Evolutionary conservation across 2,329 filamentous ascomycete species (phyloP), one percentile per base, ranked within the genome.

Genomic region (Teratosphaeria destructans): DNA sequence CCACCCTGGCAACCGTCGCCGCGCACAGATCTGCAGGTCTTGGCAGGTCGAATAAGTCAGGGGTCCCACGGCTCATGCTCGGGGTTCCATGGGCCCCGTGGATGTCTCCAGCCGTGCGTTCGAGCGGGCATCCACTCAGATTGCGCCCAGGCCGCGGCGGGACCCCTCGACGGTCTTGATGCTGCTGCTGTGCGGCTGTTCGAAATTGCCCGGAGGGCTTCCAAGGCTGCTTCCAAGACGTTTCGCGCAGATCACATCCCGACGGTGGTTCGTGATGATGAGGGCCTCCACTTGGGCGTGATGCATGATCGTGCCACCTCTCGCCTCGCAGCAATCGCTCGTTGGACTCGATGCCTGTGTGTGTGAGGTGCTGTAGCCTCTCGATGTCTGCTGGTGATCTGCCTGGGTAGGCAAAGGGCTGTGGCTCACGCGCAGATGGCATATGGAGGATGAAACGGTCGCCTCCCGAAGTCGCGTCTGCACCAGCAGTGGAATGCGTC

Each of bases 371-470:
- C 62, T 72, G 66, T 8, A 68, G 64, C 5, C 70, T 69, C 56
- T 64, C 60, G 54, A 72, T 69, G 57, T 72, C 66, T 54, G 65
- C 64, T 14, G 65, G 56, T n/a, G 65, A 64, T 32, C 66, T 65
- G 3, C 68, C 70, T 27, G 66, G 69, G 56, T 70, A 68, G 6
- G 57, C 55, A 54, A 68, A 72, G 19, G 71, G 70, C 56, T 72
- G 71, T 39, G 70, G 71, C 54, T 73, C 68, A 16, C 61, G 62
- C 32, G 70, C 70, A 5, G 69, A 69, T n/a, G 70, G 71, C 71
- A 72, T 73, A 53, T 67, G 63, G 8, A 72, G 61, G 10, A 72
- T 60, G 57, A 72, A 70, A 14, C 63, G 62, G 56, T 72, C 70
- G 19, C 67, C 66, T 37, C 10, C 53, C 53, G 23, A 10, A 5